Conservation (phyloP, 495 filamentous ascomycete genomes). For the Clavariopsis aquatica region DNA sequence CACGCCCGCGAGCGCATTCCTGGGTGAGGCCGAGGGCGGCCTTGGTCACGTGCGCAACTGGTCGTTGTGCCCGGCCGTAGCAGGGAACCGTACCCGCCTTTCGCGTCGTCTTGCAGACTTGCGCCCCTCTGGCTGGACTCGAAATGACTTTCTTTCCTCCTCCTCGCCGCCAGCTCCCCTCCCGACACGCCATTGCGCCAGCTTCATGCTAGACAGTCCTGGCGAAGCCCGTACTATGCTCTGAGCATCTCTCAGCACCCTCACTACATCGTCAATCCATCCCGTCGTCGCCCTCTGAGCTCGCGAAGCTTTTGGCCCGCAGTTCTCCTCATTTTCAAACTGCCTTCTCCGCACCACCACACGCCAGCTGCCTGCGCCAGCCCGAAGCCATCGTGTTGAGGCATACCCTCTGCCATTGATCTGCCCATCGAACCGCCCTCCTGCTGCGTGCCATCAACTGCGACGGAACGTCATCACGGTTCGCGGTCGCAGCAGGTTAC, state of each 20-base stretch:
- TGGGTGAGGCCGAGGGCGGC: neutral
- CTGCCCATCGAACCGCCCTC: neutral
- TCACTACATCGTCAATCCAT: conserved; percentile 13
- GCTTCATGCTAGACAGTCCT: neutral
- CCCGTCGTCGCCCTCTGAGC: conserved; percentile 30
- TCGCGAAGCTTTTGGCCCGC: conserved; percentile 38
- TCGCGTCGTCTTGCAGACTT: neutral
- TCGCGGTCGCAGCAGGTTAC: neutral
- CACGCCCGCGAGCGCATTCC: neutral
- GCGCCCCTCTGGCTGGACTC: conserved; percentile 20
- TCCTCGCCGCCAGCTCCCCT: conserved; percentile 20
- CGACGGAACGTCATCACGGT: neutral
- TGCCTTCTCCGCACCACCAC: conserved; percentile 4
- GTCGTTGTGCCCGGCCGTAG: conserved; percentile 17
- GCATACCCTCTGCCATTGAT: neutral
- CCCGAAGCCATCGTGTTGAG: neutral
- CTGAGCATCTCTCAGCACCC: neutral
- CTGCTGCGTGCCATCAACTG: neutral
- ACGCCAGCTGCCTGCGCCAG: neutral
- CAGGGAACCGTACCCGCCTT: neutral
- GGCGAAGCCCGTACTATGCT: conserved; percentile 26
- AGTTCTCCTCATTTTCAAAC: conserved; percentile 32
- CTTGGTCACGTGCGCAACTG: conserved; percentile 13
- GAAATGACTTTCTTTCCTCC: conserved; percentile 24
- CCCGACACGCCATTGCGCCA: conserved; percentile 8